Percentiles rank a stretch among this genome's conserved stretches.
phyloP scores from a whole-genome alignment of 2,329 filamentous ascomycete species.

The Lithohypha guttulata region DNA sequence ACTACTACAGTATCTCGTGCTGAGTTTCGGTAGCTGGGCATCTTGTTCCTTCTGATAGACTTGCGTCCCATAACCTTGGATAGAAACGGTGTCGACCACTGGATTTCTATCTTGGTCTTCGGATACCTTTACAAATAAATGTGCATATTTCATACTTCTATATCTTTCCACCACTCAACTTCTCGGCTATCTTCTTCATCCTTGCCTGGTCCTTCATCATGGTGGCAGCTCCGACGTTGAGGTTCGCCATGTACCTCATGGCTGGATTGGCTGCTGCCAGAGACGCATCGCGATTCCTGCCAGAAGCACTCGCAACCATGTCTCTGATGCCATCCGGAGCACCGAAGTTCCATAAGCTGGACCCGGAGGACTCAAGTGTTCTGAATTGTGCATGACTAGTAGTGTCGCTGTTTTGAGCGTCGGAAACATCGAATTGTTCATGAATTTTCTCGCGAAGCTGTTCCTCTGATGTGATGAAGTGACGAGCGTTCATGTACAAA shows the following conservation, averaged over 20 bases:
- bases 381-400: slow-evolving; percentile 18
- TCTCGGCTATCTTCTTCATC: slow-evolving; percentile 54
- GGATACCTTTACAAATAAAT: too few relatives aligned
- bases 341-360: slow-evolving; percentile 43
- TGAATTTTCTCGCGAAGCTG: slow-evolving; percentile 68
- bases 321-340: slow-evolving; percentile 40
- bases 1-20: too few relatives aligned
- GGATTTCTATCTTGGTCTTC: too few relatives aligned
- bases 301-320: slow-evolving; percentile 29
- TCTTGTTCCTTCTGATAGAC: too few relatives aligned
- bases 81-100: too few relatives aligned
- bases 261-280: background rate
- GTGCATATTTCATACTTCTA: too few relatives aligned
- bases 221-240: background rate
- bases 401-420: slow-evolving; percentile 24
- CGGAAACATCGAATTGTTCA: slow-evolving; percentile 53
- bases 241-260: background rate
- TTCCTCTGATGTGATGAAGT: slow-evolving; percentile 74
- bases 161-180: slow-evolving; percentile 57
- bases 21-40: too few relatives aligned
- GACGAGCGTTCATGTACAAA: slow-evolving; percentile 76
- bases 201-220: slow-evolving; percentile 38
- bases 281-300: background rate
- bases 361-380: slow-evolving; percentile 28
- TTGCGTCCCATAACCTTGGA: too few relatives aligned